A percentile compares a stretch with the other conserved stretches of the same genome.
Evolutionary conservation across 2,329 filamentous ascomycete genomes (phyloP).

Genomic region (Aschersonia sp.): DNA sequence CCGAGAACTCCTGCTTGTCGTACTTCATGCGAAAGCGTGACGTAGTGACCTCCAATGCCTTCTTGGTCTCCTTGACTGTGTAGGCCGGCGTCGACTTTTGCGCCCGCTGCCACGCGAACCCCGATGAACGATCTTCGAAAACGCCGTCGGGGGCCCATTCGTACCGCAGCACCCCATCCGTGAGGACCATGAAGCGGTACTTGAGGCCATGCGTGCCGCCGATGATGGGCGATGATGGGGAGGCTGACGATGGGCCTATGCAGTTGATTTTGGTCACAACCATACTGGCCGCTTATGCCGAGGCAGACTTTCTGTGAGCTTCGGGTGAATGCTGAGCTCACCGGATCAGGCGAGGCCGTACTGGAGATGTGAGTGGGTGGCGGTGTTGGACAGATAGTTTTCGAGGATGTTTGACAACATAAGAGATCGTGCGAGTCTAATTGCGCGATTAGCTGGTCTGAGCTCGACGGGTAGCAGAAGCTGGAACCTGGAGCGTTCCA

Average conservation of each 20-base stretch:
- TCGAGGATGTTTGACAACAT: no score
- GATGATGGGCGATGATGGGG: slow-evolving; percentile 3
- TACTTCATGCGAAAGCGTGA: slow-evolving; percentile 40
- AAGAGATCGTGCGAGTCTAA: no score
- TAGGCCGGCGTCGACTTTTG: slow-evolving; percentile 28
- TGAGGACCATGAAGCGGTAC: slow-evolving; percentile 47
- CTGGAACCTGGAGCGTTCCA: no score
- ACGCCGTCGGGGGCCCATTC: slow-evolving; percentile 45
- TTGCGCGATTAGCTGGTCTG: no score
- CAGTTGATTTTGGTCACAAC: not conserved
- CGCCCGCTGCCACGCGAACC: slow-evolving; percentile 41
- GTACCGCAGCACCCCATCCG: slow-evolving; percentile 40
- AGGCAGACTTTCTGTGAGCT: no score
- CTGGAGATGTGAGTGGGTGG: no score
- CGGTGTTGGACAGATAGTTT: no score
- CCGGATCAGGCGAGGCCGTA: no score
- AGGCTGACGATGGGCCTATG: not conserved
- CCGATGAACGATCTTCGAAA: slow-evolving; percentile 49
- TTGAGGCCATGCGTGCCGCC: slow-evolving; percentile 11
- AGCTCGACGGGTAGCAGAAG: no score
- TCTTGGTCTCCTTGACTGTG: slow-evolving; percentile 27
- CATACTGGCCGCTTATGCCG: no score
- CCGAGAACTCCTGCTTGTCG: slow-evolving; percentile 39
- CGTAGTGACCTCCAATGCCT: slow-evolving; percentile 40
- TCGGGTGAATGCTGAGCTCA: no score